A percentile compares a stretch with the other conserved stretches of the same genome.
Evolutionary conservation across 805 yeast genomes (phyloP).

Genomic region (Barnettozyma sucrosica): DNA sequence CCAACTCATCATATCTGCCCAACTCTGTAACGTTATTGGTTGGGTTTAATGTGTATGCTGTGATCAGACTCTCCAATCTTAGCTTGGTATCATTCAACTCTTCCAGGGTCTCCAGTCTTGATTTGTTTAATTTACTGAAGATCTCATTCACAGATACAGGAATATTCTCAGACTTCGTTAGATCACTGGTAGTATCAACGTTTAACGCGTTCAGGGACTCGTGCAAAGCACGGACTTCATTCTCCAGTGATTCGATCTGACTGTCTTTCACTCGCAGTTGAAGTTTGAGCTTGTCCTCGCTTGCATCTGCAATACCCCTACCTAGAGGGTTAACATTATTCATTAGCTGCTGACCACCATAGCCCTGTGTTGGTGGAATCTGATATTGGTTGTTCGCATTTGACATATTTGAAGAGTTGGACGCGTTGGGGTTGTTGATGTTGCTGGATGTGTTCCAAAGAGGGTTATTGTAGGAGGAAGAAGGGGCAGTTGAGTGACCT

Average conservation of each 20-base stretch:
- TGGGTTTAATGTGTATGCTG: conserved; percentile 50
- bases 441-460: conserved; percentile 3
- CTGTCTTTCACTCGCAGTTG: conserved; percentile 52
- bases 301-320: not conserved
- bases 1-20: conserved; percentile 70
- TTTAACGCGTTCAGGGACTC: conserved; percentile 15
- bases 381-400: not conserved
- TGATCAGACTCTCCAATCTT: conserved; percentile 55
- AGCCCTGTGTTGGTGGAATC: not conserved
- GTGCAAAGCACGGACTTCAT: conserved; percentile 36
- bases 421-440: not conserved
- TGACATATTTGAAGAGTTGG: not conserved
- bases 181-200: not conserved
- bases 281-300: conserved; percentile 37
- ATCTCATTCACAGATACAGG: conserved; percentile 42
- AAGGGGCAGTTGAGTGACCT: conserved; percentile 8
- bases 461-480: conserved; percentile 6
- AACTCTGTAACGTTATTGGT: conserved; percentile 38
- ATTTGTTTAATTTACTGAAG: conserved; percentile 42
- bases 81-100: conserved; percentile 59
- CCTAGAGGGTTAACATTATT: not conserved
- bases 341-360: conserved; percentile 3
- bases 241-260: conserved; percentile 40
- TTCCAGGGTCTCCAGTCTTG: conserved; percentile 39
- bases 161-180: conserved; percentile 25